phyloP scores from a whole-genome alignment of 2,329 filamentous ascomycete genomes.

The Colletotrichum neosansevieriae region DNA sequence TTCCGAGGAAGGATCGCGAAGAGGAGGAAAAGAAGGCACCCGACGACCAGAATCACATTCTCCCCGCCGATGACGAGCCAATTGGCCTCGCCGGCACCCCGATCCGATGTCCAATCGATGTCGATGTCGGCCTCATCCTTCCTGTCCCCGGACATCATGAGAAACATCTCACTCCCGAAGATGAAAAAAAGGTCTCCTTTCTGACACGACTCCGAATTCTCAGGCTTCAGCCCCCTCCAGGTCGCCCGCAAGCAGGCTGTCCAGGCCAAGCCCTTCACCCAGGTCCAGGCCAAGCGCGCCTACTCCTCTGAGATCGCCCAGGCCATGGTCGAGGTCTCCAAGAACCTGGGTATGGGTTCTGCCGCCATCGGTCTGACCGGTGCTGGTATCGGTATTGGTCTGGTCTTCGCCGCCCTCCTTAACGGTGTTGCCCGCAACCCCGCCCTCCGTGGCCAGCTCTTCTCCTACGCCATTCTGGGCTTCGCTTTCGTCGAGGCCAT shows the following conservation, averaged over 20 bases:
- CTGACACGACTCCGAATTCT: slow-evolving; percentile 48
- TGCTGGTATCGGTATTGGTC: slow-evolving; percentile 95
- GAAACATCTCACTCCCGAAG: neutral
- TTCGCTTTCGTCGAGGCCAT: slow-evolving; percentile 96
- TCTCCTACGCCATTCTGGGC: slow-evolving; percentile 95
- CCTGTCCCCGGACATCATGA: slow-evolving; percentile 16
- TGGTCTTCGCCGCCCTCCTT: slow-evolving; percentile 91
- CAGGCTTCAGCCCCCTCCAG: slow-evolving; percentile 75
- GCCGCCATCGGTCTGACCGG: slow-evolving; percentile 93
- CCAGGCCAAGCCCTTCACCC: slow-evolving; percentile 73
- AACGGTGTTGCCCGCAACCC: slow-evolving; percentile 94
- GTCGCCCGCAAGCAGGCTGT: slow-evolving; percentile 77
- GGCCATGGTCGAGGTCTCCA: slow-evolving; percentile 90
- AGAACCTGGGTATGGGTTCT: slow-evolving; percentile 90
- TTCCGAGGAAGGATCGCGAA: slow-evolving; percentile 23
- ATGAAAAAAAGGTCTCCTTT: slow-evolving; percentile 40
- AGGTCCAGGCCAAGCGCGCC: slow-evolving; percentile 72
- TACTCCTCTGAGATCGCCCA: slow-evolving; percentile 91
- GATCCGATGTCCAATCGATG: slow-evolving; percentile 33
- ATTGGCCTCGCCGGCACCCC: slow-evolving; percentile 46
- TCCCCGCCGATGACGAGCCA: slow-evolving; percentile 43
- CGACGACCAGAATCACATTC: slow-evolving; percentile 13
- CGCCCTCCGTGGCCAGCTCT: slow-evolving; percentile 93
- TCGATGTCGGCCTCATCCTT: slow-evolving; percentile 29
- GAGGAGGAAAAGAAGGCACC: slow-evolving; percentile 26